Conservation (phyloP, 1,139 yeast species). For the Scheffersomyces insectosa region DNA sequence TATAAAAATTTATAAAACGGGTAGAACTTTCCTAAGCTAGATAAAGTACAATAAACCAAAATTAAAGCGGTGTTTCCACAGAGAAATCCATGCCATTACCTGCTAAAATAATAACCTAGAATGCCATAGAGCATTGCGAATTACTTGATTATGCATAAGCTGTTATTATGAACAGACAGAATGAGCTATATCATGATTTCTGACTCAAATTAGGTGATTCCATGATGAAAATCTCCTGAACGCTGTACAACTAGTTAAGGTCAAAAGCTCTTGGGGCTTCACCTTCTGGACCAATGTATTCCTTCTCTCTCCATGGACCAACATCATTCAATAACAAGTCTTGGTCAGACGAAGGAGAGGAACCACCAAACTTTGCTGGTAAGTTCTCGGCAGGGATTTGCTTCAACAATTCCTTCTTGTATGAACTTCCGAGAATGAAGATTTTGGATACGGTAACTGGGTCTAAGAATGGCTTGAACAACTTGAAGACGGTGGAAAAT, state of each 20-base stretch:
- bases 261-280: constrained; percentile 68
- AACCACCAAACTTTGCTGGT: constrained; percentile 89
- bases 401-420: constrained; percentile 78
- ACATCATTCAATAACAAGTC: constrained; percentile 85
- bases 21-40: no score
- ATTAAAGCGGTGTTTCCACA: no score
- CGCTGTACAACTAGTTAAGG: neutral
- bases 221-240: neutral
- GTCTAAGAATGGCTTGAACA: constrained; percentile 91
- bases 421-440: constrained; percentile 78
- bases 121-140: no score
- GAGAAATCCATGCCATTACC: no score
- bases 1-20: no score
- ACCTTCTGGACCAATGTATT: constrained; percentile 84
- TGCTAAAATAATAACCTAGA: no score
- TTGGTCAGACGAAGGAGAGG: constrained; percentile 65
- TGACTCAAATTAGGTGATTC: neutral
- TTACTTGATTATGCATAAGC: no score
- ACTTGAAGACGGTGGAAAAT: constrained; percentile 86
- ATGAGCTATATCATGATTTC: no score
- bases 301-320: constrained; percentile 96
- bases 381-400: constrained; percentile 93
- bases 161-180: no score
- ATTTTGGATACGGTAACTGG: constrained; percentile 98
- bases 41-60: no score